These are phyloP conservation scores for Blastomyces gilchristii DNA, from an alignment of 2,329 filamentous ascomycete genomes.

Conservation along the genomic window DNA sequence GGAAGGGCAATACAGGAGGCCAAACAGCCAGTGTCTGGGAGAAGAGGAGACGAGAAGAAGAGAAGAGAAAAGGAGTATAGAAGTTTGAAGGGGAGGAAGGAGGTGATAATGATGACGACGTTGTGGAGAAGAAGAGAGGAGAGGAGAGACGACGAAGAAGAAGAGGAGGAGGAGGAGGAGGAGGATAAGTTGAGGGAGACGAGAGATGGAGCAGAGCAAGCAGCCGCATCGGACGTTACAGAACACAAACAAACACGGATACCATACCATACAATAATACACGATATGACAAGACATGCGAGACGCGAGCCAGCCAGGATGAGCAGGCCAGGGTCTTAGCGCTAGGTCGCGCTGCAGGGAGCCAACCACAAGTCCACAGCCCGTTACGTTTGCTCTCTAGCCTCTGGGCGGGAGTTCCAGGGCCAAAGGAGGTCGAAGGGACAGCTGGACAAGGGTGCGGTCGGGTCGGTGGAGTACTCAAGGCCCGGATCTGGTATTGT, in stretches of 20 bases:
- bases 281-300: no score
- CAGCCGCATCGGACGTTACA: background rate
- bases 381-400: background rate
- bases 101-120: background rate
- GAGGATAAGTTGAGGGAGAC: background rate
- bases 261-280: background rate
- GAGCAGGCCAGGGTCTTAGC: background rate
- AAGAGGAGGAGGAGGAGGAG: background rate
- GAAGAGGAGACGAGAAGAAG: slow-evolving; percentile 9
- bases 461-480: background rate
- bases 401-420: background rate
- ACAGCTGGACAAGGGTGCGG: no score
- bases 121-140: background rate
- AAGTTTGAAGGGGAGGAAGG: slow-evolving; percentile 13
- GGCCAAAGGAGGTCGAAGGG: no score
- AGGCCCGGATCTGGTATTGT: background rate
- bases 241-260: no score
- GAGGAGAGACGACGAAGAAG: background rate
- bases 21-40: slow-evolving; percentile 13
- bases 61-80: slow-evolving; percentile 14
- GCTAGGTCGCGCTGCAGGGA: background rate
- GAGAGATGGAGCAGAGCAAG: no score
- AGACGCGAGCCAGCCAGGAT: no score
- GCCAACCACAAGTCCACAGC: slow-evolving; percentile 10
- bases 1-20: slow-evolving; percentile 3